A percentile compares a stretch with the other conserved stretches of the same genome.
phyloP scores from a whole-genome alignment of 1,284 basidiomycete species.

The Trichosporon faecale region DNA sequence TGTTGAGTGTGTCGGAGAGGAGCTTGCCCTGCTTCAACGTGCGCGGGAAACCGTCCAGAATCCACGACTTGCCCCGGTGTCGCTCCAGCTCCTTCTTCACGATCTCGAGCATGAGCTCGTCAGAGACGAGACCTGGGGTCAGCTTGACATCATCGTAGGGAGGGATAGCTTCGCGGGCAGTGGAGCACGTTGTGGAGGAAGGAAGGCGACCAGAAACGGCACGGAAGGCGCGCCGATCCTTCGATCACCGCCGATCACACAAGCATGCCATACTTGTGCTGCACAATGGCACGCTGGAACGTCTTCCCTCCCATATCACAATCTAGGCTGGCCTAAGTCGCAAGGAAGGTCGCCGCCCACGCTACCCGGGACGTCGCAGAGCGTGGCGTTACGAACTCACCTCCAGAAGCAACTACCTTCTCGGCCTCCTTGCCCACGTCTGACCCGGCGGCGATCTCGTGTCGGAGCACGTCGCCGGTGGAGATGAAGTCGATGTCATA shows the following conservation, averaged over 20 bases:
- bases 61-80: constrained; percentile 61
- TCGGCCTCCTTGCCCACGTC: constrained; percentile 11
- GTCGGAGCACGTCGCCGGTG: constrained; percentile 51
- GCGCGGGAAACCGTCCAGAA: constrained; percentile 93
- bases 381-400: too few species aligned
- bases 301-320: too few species aligned
- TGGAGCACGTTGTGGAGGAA: too few species aligned
- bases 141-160: too few species aligned
- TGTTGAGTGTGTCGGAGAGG: constrained; percentile 58
- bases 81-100: constrained; percentile 49
- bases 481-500: constrained; percentile 52
- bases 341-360: too few species aligned
- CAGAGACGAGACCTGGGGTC: constrained; percentile 46
- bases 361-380: too few species aligned
- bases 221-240: not conserved
- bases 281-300: too few species aligned
- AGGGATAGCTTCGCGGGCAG: too few species aligned
- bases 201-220: not conserved
- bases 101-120: constrained; percentile 52
- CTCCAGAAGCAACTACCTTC: constrained; percentile 13
- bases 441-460: constrained; percentile 47
- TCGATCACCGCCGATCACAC: too few species aligned
- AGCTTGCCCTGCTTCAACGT: constrained; percentile 84
- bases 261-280: too few species aligned
- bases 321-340: too few species aligned